Evolutionary conservation across 441 rosid species (phyloP).

Genomic region (Lepidium campestre): DNA sequence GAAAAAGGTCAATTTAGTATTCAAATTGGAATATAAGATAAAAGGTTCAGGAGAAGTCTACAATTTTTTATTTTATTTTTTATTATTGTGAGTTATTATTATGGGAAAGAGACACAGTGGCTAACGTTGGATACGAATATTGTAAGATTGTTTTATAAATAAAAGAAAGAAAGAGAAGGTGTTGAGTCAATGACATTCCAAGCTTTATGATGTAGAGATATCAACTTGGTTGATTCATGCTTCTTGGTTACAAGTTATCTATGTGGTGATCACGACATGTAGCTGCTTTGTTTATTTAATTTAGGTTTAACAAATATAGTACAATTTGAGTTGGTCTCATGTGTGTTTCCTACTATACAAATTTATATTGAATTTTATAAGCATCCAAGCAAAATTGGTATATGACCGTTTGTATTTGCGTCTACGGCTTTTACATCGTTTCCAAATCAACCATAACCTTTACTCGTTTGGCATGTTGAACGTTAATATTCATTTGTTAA

Average conservation of each 20-base stretch:
- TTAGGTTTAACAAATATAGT: background rate
- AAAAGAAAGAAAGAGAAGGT: constrained; percentile 4
- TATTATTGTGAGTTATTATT: background rate
- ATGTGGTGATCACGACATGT: background rate
- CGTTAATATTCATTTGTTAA: background rate
- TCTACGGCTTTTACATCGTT: too few species aligned
- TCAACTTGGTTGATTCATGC: constrained; percentile 26
- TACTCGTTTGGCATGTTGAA: too few species aligned
- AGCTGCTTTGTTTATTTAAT: background rate
- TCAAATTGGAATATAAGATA: background rate
- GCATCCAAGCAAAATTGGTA: background rate
- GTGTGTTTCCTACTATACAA: background rate
- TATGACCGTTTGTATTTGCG: background rate
- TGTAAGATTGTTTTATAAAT: background rate
- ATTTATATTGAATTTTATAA: background rate
- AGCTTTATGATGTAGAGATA: constrained; percentile 19
- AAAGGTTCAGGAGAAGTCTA: constrained; percentile 12
- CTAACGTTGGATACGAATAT: constrained; percentile 15
- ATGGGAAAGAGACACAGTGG: constrained; percentile 18
- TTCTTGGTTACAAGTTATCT: constrained; percentile 12
- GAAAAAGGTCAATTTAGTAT: background rate
- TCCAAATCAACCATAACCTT: too few species aligned
- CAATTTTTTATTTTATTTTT: background rate
- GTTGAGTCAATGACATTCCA: constrained; percentile 25
- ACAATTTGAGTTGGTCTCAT: background rate